Percentiles rank a stretch among this genome's conserved stretches.
Conservation (phyloP, 768 basidiomycete genomes). For the Kwoniella newhampshirensis region DNA sequence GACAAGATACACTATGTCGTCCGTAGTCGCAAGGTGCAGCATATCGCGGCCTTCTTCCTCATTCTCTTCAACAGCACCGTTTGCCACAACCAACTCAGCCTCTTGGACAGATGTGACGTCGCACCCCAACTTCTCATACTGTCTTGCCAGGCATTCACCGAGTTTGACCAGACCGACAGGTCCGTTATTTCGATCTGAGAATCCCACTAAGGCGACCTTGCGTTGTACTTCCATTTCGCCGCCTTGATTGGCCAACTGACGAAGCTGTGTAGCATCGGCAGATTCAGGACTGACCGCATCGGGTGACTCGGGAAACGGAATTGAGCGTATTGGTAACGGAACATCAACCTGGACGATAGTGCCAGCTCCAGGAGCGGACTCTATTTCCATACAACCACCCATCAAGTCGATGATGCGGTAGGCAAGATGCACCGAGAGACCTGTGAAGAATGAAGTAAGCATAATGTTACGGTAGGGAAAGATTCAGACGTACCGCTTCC, state of each 20-base stretch:
- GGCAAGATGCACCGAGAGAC: slow-evolving; percentile 46
- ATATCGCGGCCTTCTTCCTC: slow-evolving; percentile 12
- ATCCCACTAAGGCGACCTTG: slow-evolving; percentile 41
- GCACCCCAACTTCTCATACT: slow-evolving; percentile 38
- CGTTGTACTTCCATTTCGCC: slow-evolving; percentile 7
- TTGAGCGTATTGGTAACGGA: slow-evolving; percentile 23
- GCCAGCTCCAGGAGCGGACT: slow-evolving; percentile 38
- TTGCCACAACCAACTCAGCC: slow-evolving; percentile 43
- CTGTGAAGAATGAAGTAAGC: slow-evolving; percentile 1
- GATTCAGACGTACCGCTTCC: slow-evolving; percentile 27
- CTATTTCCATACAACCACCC: slow-evolving; percentile 49
- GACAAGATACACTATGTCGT: slow-evolving; percentile 43
- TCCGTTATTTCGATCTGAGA: slow-evolving; percentile 10
- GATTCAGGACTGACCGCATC: background rate
- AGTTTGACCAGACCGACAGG: slow-evolving; percentile 15
- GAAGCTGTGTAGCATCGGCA: too few species aligned
- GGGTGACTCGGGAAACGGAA: slow-evolving; percentile 8
- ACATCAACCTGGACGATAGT: slow-evolving; percentile 46
- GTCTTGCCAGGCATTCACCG: slow-evolving; percentile 26
- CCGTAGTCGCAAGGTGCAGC: slow-evolving; percentile 16
- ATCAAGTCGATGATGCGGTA: slow-evolving; percentile 46
- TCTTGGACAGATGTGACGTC: slow-evolving; percentile 18
- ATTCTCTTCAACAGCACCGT: slow-evolving; percentile 34
- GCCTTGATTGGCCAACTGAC: background rate
- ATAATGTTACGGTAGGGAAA: background rate